Evolutionary conservation across 1,284 basidiomycete species (phyloP).

Genomic region (Leccinum proliferum): DNA sequence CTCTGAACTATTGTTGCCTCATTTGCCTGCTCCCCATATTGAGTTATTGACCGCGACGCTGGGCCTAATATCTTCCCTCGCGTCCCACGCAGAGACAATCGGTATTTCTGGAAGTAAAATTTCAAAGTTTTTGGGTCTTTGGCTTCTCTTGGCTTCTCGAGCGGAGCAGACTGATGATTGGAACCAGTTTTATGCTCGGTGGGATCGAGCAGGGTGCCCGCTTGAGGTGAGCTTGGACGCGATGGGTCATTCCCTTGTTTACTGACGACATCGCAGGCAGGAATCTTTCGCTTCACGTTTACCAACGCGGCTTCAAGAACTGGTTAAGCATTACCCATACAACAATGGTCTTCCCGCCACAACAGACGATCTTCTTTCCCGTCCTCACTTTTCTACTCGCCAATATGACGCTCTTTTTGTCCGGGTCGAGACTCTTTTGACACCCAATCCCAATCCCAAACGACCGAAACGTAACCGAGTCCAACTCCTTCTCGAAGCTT

Average conservation of each 20-base stretch:
- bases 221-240: slow-evolving; percentile 46
- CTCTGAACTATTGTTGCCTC: slow-evolving; percentile 50
- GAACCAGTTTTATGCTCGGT: slow-evolving; percentile 56
- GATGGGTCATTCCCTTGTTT: neutral
- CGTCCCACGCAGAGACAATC: slow-evolving; percentile 64
- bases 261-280: slow-evolving; percentile 39
- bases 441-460: slow-evolving; percentile 26
- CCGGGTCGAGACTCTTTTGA: slow-evolving; percentile 49
- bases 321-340: slow-evolving; percentile 66
- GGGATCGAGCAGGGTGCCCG: slow-evolving; percentile 63
- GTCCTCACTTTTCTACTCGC: slow-evolving; percentile 60
- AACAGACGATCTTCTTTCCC: slow-evolving; percentile 44
- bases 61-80: slow-evolving; percentile 59
- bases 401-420: slow-evolving; percentile 58
- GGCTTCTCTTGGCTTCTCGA: slow-evolving; percentile 51
- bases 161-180: slow-evolving; percentile 43
- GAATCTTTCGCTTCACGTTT: slow-evolving; percentile 49
- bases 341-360: slow-evolving; percentile 31
- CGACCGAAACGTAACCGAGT: slow-evolving; percentile 49
- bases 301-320: slow-evolving; percentile 64
- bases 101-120: slow-evolving; percentile 70
- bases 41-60: slow-evolving; percentile 53
- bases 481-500: slow-evolving; percentile 54
- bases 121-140: slow-evolving; percentile 65
- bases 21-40: slow-evolving; percentile 48